phyloP scores from a whole-genome alignment of 2,329 filamentous ascomycete species.

The Colletotrichum chlorophyti region DNA sequence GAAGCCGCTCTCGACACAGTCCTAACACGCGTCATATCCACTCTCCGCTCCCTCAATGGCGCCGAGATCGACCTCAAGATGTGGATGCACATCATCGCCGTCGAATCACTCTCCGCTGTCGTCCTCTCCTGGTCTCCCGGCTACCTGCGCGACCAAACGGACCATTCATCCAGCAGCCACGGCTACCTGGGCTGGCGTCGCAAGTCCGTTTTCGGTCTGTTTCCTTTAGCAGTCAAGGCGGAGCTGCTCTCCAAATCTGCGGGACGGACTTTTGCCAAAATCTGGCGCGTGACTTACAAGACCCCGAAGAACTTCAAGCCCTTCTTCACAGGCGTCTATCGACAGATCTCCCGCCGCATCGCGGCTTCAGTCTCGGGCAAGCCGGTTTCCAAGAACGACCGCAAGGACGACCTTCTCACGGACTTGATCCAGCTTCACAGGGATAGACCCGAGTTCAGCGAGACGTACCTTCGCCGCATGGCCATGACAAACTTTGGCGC shows the following conservation, averaged over 20 bases:
- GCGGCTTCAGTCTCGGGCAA: constrained; percentile 34
- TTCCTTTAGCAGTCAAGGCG: constrained; percentile 48
- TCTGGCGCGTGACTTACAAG: constrained; percentile 54
- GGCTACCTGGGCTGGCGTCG: constrained; percentile 58
- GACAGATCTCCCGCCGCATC: constrained; percentile 41
- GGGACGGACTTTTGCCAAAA: constrained; percentile 46
- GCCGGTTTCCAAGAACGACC: constrained; percentile 35
- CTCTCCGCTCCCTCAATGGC: constrained; percentile 44
- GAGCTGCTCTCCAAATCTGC: constrained; percentile 44
- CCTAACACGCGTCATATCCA: constrained; percentile 41
- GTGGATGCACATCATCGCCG: constrained; percentile 63
- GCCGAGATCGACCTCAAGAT: constrained; percentile 54
- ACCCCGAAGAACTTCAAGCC: constrained; percentile 51
- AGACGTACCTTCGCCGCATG: constrained; percentile 56
- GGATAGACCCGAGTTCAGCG: constrained; percentile 52
- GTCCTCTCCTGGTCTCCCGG: constrained; percentile 61
- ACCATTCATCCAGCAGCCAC: constrained; percentile 54
- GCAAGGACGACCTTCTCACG: constrained; percentile 48
- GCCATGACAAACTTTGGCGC: constrained; percentile 63
- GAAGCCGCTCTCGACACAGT: constrained; percentile 50
- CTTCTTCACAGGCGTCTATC: constrained; percentile 51
- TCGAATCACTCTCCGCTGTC: constrained; percentile 57
- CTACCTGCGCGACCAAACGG: constrained; percentile 49
- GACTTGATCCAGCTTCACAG: constrained; percentile 55
- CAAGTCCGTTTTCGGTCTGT: constrained; percentile 59